Base-by-base conservation (phyloP, 2,329 filamentous ascomycete species). In the Aspergillus pseudonomiae region DNA sequence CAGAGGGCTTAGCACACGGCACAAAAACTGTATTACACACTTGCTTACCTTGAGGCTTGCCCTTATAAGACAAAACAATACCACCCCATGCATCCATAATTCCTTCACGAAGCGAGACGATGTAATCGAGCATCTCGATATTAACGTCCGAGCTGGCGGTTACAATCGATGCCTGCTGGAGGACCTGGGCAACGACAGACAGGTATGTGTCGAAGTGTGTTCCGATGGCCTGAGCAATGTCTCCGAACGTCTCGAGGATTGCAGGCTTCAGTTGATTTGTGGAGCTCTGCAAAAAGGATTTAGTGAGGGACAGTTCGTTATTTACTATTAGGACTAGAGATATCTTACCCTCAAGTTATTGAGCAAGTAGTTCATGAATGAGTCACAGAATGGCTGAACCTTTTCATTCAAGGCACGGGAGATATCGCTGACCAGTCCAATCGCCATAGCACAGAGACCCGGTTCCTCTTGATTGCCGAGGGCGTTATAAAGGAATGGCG, bases 31-130 rank as follows among this genome's bases (percentile, higher is more conserved):
- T 26, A 43, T 45, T 26, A 7, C 28, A 50, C 28, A 55, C 21
- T 32, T 57, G 68, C 76, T 63, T 73, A 81, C 78, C 75, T 63
- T 80, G 75, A 59, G 77, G 71, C 36, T 74, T 92, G 58, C 85
- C 81, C 84, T 95, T 96, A 90, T 98, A 93, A 59, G 95, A 93
- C 77, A 94, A 89, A 75, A 99, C 93, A 69, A 97, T 95, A 70
- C 95, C 95, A 73, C 94, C 93, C 94, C 96, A 99, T 39, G 95
- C 95, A 84, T 99, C 95, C 90, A 98, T 97, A 70, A 99, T 98
- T 71, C 94, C 95, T 77, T 99, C 96, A 60, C 95, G 90, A 56
- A 99, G 86, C 24, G 94, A 97, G 68, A 96, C 88, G 71, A 99
- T 90, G 77, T 99, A 99, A 80, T 98, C 94, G 63, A 94, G 90